Conservation (phyloP, 306 rosid species). For the Pachyrhizus erosus region DNA sequence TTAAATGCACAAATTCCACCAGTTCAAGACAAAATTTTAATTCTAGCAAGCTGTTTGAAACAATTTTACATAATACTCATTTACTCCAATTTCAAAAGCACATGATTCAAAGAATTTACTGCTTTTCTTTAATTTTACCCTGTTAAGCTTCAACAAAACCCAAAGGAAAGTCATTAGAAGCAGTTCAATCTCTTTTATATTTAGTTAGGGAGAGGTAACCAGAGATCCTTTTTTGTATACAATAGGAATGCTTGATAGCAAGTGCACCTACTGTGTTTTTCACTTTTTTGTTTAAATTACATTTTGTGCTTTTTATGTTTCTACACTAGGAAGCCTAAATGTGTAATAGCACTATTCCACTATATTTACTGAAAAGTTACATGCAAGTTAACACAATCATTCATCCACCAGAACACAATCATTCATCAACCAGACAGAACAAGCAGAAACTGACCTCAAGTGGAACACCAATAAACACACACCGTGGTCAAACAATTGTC, state of each 20-base stretch:
- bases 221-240: background rate
- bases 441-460: background rate
- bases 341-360: background rate
- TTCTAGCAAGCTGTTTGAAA: background rate
- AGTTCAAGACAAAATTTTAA: background rate
- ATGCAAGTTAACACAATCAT: no score
- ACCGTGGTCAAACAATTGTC: background rate
- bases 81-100: background rate
- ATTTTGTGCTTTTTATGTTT: background rate
- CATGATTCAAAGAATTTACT: background rate
- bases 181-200: background rate
- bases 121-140: background rate
- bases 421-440: conserved; percentile 7
- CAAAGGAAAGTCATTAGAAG: background rate
- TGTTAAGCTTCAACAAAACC: background rate
- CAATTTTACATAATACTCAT: background rate
- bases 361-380: background rate
- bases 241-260: background rate
- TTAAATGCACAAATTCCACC: conserved; percentile 9
- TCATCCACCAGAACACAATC: background rate
- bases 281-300: background rate
- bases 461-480: background rate
- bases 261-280: background rate
- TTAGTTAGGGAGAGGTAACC: background rate
- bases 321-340: background rate